phyloP scores from a whole-genome alignment of 148 eudicot genomes.

The Arctostaphylos glauca region DNA sequence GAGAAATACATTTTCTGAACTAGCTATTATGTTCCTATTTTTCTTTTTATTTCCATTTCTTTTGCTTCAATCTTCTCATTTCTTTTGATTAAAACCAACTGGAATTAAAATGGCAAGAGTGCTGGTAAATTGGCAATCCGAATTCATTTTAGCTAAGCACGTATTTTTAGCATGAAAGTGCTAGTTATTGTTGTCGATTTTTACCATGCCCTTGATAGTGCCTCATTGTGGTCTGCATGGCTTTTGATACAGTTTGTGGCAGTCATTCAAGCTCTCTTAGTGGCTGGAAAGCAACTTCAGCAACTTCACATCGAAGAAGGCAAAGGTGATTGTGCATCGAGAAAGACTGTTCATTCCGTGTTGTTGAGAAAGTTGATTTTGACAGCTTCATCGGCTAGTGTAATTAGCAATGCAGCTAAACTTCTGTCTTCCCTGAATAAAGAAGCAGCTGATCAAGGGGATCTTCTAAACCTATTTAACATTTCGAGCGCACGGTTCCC shows the following conservation, averaged over 20 bases:
- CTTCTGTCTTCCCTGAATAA: conserved; percentile 70
- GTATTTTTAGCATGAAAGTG: not conserved
- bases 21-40: not conserved
- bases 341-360: conserved; percentile 42
- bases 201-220: conserved; percentile 1
- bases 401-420: conserved; percentile 52
- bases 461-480: conserved; percentile 60
- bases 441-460: conserved; percentile 82
- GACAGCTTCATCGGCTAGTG: conserved; percentile 67
- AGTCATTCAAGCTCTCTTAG: conserved; percentile 68
- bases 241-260: conserved; percentile 68
- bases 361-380: conserved; percentile 67
- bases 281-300: conserved; percentile 72
- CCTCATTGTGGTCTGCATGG: not conserved
- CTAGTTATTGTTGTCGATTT: conserved; percentile 7
- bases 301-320: conserved; percentile 52
- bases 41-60: not conserved
- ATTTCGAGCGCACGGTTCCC: conserved; percentile 53
- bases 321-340: conserved; percentile 10
- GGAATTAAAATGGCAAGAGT: not conserved
- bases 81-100: not conserved
- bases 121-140: not conserved
- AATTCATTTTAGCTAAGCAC: not conserved
- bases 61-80: not conserved
- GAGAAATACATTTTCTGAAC: not conserved